Base-by-base conservation (phyloP, 148 eudicot species). In the Cornus controversa region DNA sequence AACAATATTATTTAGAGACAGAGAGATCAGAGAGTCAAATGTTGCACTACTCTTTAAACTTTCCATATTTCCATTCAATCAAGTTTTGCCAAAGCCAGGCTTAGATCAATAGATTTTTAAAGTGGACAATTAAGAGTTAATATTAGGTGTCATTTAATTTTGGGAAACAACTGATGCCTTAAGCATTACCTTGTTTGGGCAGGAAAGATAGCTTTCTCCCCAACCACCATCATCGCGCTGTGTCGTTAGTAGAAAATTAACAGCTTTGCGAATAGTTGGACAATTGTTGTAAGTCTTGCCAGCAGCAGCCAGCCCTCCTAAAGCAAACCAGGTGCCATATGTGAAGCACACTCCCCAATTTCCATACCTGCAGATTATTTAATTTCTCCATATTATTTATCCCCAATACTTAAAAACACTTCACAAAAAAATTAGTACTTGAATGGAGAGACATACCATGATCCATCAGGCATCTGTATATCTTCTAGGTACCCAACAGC, bases 281-380 rank as follows among this genome's bases (percentile, higher is more conserved):
- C 81, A 84, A 42, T 86, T 86, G n/a, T 76, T 26, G 67, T 81
- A 85, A n/a, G 57, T 89, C 72, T 75, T 85, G 9, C 90, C 86
- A n/a, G 75, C 76, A 24, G 85, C 85, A 29, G 83, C 77, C 22
- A 90, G 69, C 0, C 84, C 93, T 70, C 84, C 85, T 6, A 90
- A 73, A 14, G 89, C 93, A 77, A 85, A 87, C 86, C 86, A 87
- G 14, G 87, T 76, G 1, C 83, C 90, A 57, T 90, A 90, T 2
- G 85, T 85, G 28, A 82, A 90, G 67, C 93, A 90, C 40, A 87
- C 77, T 0, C 93, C 93, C 93, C 93, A 90, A 27, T 65, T 58
- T 23, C 93, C 89, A 64, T 82, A 82, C 93, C 93, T 90, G 58
- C 8, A 70, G 40, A 9, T 15, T 26, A 20, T 18, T n/a, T n/a